Conservation (phyloP, 148 eudicot species). For the Silene uniflora region DNA sequence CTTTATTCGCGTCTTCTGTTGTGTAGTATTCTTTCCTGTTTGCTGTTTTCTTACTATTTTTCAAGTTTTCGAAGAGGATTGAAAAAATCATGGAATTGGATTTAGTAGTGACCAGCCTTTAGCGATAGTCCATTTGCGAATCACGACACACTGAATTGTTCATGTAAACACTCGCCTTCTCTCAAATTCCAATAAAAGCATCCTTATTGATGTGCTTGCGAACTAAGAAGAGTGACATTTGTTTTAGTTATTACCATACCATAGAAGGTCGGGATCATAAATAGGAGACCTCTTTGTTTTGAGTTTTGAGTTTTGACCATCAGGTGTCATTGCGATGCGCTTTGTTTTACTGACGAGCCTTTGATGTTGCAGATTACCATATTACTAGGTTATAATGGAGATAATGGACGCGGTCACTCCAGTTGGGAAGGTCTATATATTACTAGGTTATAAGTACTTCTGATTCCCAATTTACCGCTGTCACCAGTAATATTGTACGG, state of each 20-base stretch:
- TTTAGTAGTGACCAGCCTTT: too few relatives aligned
- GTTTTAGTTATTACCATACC: too few relatives aligned
- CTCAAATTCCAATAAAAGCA: too few relatives aligned
- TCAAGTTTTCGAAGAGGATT: too few relatives aligned
- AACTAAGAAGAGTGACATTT: too few relatives aligned
- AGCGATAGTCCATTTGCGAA: too few relatives aligned
- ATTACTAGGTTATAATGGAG: slow-evolving; percentile 10
- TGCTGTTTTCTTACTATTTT: too few relatives aligned
- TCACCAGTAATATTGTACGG: slow-evolving; percentile 1
- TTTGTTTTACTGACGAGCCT: background rate
- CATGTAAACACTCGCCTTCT: too few relatives aligned
- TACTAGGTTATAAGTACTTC: too few relatives aligned
- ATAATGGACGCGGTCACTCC: background rate
- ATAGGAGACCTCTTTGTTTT: background rate
- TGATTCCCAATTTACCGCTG: background rate
- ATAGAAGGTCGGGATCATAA: background rate
- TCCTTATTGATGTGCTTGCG: too few relatives aligned
- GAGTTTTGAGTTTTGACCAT: background rate
- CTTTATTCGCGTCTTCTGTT: background rate
- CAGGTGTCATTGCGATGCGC: background rate
- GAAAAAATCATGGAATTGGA: too few relatives aligned
- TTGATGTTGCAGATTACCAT: slow-evolving; percentile 46
- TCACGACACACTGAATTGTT: too few relatives aligned
- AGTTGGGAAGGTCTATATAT: background rate
- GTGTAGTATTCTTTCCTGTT: background rate